phyloP scores from a whole-genome alignment of 2,329 filamentous ascomycete species.

The Trichoderma aggressivum region DNA sequence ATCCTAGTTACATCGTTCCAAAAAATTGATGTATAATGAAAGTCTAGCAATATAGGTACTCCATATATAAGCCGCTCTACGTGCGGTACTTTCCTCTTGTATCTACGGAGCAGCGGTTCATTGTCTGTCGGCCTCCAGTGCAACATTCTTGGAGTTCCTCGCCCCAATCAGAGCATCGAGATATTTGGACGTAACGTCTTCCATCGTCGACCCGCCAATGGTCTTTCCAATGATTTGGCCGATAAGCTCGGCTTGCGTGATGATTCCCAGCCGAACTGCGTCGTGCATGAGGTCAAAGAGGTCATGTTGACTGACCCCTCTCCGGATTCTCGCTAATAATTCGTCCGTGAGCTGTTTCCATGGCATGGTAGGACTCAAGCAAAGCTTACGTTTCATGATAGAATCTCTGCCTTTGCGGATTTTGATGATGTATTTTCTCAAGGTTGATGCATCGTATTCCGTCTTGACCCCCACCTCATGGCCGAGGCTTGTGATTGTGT shows the following conservation, averaged over 20 bases:
- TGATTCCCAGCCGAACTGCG: slow-evolving; percentile 7
- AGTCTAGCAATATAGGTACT: not conserved
- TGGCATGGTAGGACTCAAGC: not conserved
- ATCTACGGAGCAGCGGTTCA: not conserved
- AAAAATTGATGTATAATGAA: not conserved
- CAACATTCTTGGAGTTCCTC: not conserved
- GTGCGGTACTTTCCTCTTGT: not conserved
- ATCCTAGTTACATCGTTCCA: not conserved
- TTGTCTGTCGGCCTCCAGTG: not conserved
- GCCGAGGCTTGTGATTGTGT: slow-evolving; percentile 10
- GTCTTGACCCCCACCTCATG: slow-evolving; percentile 12
- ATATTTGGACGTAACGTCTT: slow-evolving; percentile 6
- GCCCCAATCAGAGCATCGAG: not conserved
- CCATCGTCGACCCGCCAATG: slow-evolving; percentile 1
- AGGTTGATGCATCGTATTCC: not conserved
- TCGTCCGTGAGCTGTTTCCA: not conserved
- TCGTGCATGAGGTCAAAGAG: slow-evolving; percentile 14
- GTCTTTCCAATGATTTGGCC: slow-evolving; percentile 4
- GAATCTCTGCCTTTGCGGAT: not conserved
- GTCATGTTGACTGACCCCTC: slow-evolving; percentile 8
- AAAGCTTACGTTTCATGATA: slow-evolving; percentile 10
- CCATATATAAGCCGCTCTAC: not conserved
- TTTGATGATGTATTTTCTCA: slow-evolving; percentile 1
- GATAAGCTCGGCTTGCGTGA: slow-evolving; percentile 9
- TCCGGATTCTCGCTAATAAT: not conserved